Percentiles rank a stretch among this genome's conserved stretches.
Conservation (phyloP, 177 flowering plant species). For the Vitis hybrid region DNA sequence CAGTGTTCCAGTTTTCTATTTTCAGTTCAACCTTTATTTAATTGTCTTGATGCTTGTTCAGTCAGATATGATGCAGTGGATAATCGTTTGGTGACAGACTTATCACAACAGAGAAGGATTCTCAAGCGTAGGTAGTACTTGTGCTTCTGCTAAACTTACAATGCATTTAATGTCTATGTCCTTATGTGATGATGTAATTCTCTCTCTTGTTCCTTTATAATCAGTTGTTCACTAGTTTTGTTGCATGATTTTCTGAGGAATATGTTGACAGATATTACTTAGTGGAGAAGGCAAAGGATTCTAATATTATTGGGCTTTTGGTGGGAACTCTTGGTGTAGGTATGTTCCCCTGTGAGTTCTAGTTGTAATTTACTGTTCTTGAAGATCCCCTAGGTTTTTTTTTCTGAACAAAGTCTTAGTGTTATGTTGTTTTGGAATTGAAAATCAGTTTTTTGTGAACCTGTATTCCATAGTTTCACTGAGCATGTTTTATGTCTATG, state of each 20-base stretch:
- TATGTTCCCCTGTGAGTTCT: constrained; percentile 25
- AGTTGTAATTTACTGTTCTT: background rate
- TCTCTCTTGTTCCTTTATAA: background rate
- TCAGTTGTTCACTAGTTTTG: background rate
- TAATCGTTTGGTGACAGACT: constrained; percentile 50
- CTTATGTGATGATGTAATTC: background rate
- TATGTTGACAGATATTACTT: constrained; percentile 65
- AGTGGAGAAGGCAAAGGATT: constrained; percentile 98
- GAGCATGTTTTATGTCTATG: no score
- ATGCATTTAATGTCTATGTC: background rate
- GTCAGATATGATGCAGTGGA: constrained; percentile 76
- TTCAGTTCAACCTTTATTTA: background rate
- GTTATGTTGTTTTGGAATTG: background rate
- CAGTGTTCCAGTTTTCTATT: no score
- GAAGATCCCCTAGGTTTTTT: background rate
- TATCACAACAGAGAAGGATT: constrained; percentile 62
- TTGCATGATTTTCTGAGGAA: background rate
- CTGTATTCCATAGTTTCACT: no score
- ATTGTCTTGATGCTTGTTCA: constrained; percentile 28
- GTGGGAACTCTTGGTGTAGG: constrained; percentile 99
- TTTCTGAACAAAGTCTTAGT: background rate
- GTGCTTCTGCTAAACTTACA: background rate
- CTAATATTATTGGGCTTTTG: constrained; percentile 87
- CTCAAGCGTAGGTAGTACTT: constrained; percentile 81
- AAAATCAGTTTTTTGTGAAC: no score